Base-by-base conservation (phyloP, 306 rosid species). In the Rubus idaeus region DNA sequence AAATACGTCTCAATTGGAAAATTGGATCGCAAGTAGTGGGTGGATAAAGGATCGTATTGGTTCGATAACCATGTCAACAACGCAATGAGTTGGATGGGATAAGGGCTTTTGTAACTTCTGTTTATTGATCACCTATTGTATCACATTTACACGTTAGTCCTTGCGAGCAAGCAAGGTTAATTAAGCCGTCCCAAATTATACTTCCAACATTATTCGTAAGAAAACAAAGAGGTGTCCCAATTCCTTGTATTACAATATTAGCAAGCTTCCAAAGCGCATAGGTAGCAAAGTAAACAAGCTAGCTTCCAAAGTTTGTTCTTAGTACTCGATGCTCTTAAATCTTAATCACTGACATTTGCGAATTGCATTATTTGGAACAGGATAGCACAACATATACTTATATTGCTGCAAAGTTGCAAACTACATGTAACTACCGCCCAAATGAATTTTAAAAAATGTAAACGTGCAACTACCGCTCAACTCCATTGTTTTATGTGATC, bases 401-500 rank as follows among this genome's bases (percentile, higher is more conserved):
- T n/a, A n/a, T n/a, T n/a, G n/a, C n/a, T n/a, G n/a, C n/a, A n/a
- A n/a, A n/a, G n/a, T n/a, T n/a, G n/a, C n/a, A n/a, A n/a, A n/a
- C n/a, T n/a, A n/a, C n/a, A n/a, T n/a, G n/a, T n/a, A n/a, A n/a
- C n/a, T n/a, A n/a, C n/a, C n/a, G n/a, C n/a, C n/a, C 30, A 26
- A 26, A 26, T 26, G 30, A 26, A 26, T 26, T 26, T 26, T 26
- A 26, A 26, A 26, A 26, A 26, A 26, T 26, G 30, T 26, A 70
- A 49, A 14, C 74, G 76, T 56, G 76, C 76, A 73, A 21, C 76
- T 7, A 41, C 67, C 53, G 14, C 65, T 20, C 51, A 7, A 4
- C 17, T 73, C 37, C 66, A 12, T 55, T 4, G 23, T 40, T 72
- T 13, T 72, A 26, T 26, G 40, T 56, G 63, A 1, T 12, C 5